Conservation (phyloP, 345 rosid species). For the Schrenkiella parvula region DNA sequence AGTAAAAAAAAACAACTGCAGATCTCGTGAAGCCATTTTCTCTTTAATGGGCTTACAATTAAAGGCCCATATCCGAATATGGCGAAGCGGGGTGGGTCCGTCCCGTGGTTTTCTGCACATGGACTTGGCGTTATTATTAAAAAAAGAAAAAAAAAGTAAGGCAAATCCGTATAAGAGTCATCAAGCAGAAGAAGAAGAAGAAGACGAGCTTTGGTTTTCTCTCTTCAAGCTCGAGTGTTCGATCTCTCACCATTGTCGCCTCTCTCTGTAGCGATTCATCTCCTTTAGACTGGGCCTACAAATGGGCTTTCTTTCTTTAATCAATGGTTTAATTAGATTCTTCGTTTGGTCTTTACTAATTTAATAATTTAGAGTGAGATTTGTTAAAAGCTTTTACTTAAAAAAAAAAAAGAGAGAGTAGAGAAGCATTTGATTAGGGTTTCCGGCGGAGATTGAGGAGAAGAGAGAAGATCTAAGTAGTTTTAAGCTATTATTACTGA, state of each 20-base stretch:
- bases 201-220: neutral
- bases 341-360: neutral
- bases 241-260: neutral
- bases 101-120: neutral
- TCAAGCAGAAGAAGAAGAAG: neutral
- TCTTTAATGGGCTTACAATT: neutral
- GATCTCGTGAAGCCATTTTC: too few relatives aligned
- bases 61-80: neutral
- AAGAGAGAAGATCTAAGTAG: neutral
- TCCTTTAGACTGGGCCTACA: neutral
- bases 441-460: neutral
- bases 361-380: neutral
- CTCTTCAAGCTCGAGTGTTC: neutral
- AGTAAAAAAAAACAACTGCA: too few relatives aligned
- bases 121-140: neutral
- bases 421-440: neutral
- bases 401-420: neutral
- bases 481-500: neutral
- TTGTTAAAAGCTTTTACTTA: neutral
- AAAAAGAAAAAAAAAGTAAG: neutral
- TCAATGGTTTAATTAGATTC: neutral
- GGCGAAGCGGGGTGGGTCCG: neutral
- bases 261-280: neutral
- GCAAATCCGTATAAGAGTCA: neutral
- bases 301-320: neutral